phyloP scores from a whole-genome alignment of 2,329 filamentous ascomycete genomes.

The Pleurostoma richardsiae region DNA sequence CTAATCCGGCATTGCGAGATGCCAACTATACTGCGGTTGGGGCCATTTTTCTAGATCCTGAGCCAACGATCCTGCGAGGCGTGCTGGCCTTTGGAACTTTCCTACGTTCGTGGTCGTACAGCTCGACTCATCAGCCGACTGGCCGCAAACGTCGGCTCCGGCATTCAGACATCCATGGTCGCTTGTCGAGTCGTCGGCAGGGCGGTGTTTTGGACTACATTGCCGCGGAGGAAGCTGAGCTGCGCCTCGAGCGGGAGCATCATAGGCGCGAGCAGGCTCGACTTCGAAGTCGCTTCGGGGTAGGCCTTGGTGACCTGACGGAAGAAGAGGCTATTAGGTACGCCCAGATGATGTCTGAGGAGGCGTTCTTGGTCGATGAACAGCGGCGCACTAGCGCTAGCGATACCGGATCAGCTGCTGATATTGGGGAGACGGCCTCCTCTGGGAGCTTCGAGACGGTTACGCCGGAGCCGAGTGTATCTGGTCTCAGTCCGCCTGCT shows the following conservation, averaged over 20 bases:
- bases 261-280: conserved; percentile 63
- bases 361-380: conserved; percentile 53
- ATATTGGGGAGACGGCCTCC: conserved; percentile 38
- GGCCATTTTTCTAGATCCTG: conserved; percentile 80
- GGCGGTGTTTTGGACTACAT: conserved; percentile 77
- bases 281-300: conserved; percentile 76
- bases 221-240: conserved; percentile 75
- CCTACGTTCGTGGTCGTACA: conserved; percentile 90
- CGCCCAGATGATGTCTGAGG: conserved; percentile 61
- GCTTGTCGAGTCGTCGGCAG: conserved; percentile 43
- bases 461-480: conserved; percentile 51
- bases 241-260: conserved; percentile 67
- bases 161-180: conserved; percentile 56
- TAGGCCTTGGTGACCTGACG: conserved; percentile 64
- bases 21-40: conserved; percentile 78
- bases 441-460: conserved; percentile 39
- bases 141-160: conserved; percentile 75
- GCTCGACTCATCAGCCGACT: conserved; percentile 71
- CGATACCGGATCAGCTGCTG: conserved; percentile 44
- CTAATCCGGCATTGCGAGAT: conserved; percentile 55
- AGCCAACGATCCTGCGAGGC: conserved; percentile 79
- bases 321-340: conserved; percentile 63
- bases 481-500: conserved; percentile 29
- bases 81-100: conserved; percentile 83
- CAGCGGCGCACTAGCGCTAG: conserved; percentile 46